A percentile compares a stretch with the other conserved stretches of the same genome.
These are phyloP conservation scores for Dalbergia oliveri DNA, from an alignment of 306 rosid genomes.

Conservation along the genomic window DNA sequence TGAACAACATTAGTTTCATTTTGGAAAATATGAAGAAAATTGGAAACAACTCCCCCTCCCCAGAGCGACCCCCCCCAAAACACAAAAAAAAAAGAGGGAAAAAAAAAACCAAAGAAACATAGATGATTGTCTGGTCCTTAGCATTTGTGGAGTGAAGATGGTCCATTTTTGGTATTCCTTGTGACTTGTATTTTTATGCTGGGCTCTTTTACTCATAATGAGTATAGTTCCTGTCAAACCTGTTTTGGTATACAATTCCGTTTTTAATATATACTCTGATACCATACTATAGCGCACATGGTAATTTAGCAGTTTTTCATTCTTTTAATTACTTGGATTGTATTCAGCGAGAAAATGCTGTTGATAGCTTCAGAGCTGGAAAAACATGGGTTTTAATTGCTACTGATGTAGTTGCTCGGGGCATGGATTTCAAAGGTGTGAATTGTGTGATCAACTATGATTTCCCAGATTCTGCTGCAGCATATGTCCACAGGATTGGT, in stretches of 20 bases:
- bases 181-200: conserved; percentile 2
- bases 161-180: conserved; percentile 31
- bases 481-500: conserved; percentile 96
- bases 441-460: conserved; percentile 92
- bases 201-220: conserved; percentile 22
- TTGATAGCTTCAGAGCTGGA: conserved; percentile 92
- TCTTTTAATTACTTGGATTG: conserved; percentile 38
- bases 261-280: conserved; percentile 2
- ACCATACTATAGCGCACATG: not conserved
- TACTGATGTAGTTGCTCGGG: conserved; percentile 96
- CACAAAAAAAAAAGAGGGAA: not conserved
- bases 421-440: conserved; percentile 96
- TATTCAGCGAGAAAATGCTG: conserved; percentile 87
- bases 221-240: not conserved
- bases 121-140: not conserved
- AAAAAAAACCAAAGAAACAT: not conserved
- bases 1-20: conserved; percentile 15
- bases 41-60: not conserved
- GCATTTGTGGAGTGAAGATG: conserved; percentile 32
- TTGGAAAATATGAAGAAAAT: conserved; percentile 25
- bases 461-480: conserved; percentile 91
- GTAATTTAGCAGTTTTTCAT: conserved; percentile 26
- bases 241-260: not conserved
- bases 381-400: conserved; percentile 97
- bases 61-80: not conserved